Conservation (phyloP, 345 rosid genomes). For the Carallia brachiata region DNA sequence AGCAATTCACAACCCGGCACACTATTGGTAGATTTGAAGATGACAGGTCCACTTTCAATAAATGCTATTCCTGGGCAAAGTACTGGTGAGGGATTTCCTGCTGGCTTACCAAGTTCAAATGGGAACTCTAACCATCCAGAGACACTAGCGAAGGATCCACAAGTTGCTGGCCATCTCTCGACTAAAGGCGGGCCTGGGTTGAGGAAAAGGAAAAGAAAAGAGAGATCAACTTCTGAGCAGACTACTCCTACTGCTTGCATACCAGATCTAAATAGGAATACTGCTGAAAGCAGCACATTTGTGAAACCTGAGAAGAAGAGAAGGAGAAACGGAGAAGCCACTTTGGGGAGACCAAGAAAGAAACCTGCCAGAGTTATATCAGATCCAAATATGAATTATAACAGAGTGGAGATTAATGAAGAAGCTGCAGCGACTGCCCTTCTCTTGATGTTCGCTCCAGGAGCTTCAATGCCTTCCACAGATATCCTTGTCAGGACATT, state of each 20-base stretch:
- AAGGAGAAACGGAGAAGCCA: slow-evolving; percentile 38
- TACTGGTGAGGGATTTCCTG: slow-evolving; percentile 18
- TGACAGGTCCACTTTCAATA: slow-evolving; percentile 32
- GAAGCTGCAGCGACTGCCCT: slow-evolving; percentile 52
- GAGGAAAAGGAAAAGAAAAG: slow-evolving; percentile 53
- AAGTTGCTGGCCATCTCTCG: not conserved
- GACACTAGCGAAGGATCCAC: not conserved
- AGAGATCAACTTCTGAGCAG: slow-evolving; percentile 34
- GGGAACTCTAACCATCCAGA: slow-evolving; percentile 14
- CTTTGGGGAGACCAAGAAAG: slow-evolving; percentile 17
- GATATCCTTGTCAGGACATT: slow-evolving; percentile 53
- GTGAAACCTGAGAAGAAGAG: slow-evolving; percentile 44
- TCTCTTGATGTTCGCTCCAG: slow-evolving; percentile 56
- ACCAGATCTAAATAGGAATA: slow-evolving; percentile 64
- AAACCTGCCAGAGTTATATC: slow-evolving; percentile 11
- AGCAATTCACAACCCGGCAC: slow-evolving; percentile 23
- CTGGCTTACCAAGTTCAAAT: slow-evolving; percentile 23
- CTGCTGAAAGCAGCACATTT: slow-evolving; percentile 21
- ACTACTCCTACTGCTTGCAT: slow-evolving; percentile 27
- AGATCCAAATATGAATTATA: slow-evolving; percentile 18
- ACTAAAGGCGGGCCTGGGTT: slow-evolving; percentile 6
- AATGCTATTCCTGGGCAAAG: slow-evolving; percentile 27
- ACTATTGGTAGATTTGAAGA: slow-evolving; percentile 41
- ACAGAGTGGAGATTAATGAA: slow-evolving; percentile 23
- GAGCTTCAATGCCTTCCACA: slow-evolving; percentile 58